phyloP scores from a whole-genome alignment of 148 eudicot species.

The Bassia scoparia region DNA sequence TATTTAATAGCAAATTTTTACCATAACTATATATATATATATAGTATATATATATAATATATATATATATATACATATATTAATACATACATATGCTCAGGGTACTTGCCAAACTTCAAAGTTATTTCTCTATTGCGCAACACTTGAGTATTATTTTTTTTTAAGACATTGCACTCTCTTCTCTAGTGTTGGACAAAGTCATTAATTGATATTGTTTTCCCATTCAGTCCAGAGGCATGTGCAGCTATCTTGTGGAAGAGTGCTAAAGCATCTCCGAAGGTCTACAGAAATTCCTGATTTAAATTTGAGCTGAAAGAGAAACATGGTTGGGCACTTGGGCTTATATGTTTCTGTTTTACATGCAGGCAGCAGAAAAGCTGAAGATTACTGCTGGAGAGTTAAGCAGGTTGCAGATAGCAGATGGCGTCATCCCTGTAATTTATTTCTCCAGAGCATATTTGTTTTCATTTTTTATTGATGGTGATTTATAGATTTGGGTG shows the following conservation, averaged over 20 bases:
- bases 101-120: too few species aligned
- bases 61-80: too few species aligned
- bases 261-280: constrained; percentile 85
- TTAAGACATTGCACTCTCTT: not conserved
- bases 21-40: too few species aligned
- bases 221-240: constrained; percentile 82
- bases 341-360: constrained; percentile 12
- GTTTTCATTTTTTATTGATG: not conserved
- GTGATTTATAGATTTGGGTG: not conserved
- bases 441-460: not conserved
- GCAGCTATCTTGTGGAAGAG: constrained; percentile 80
- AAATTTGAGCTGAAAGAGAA: constrained; percentile 1
- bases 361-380: constrained; percentile 78
- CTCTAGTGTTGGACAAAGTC: not conserved
- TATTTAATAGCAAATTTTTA: too few species aligned
- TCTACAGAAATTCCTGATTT: constrained; percentile 21
- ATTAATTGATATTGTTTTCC: not conserved
- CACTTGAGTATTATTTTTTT: too few species aligned
- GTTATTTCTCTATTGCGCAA: too few species aligned
- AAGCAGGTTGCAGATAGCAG: constrained; percentile 59
- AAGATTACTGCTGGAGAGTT: constrained; percentile 70
- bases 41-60: too few species aligned
- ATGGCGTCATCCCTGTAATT: constrained; percentile 64
- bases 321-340: not conserved
- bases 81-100: too few species aligned